phyloP scores from a whole-genome alignment of 1,139 yeast genomes.

The Candida sanyaensis region DNA sequence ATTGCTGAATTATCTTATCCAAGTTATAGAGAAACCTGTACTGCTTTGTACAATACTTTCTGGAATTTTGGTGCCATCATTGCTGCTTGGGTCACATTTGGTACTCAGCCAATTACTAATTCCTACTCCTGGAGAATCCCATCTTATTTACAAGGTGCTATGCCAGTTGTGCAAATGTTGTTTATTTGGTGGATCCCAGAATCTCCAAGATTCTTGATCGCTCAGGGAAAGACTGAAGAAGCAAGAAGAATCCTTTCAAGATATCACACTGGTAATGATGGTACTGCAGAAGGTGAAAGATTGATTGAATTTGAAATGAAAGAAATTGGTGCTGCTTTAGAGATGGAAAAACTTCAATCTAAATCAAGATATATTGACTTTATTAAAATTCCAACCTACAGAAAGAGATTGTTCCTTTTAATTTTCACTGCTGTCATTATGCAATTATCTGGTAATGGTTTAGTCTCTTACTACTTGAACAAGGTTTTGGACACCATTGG shows the following conservation, averaged over 20 bases:
- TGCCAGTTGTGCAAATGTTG: slow-evolving; percentile 28
- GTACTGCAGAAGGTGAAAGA: slow-evolving; percentile 28
- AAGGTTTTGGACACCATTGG: slow-evolving; percentile 52
- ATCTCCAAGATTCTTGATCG: slow-evolving; percentile 46
- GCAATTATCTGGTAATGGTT: slow-evolving; percentile 55
- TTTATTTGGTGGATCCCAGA: slow-evolving; percentile 44
- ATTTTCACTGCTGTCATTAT: slow-evolving; percentile 36
- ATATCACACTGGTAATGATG: slow-evolving; percentile 40
- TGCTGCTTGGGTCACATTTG: slow-evolving; percentile 57
- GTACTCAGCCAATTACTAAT: slow-evolving; percentile 33
- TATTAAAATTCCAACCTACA: slow-evolving; percentile 32
- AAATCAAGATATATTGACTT: slow-evolving; percentile 37
- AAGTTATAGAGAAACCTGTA: slow-evolving; percentile 46
- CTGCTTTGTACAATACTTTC: slow-evolving; percentile 49
- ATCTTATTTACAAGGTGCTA: slow-evolving; percentile 44
- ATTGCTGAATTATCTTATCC: slow-evolving; percentile 49
- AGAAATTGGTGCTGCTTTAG: slow-evolving; percentile 45
- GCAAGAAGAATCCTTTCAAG: slow-evolving; percentile 44
- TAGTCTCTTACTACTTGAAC: slow-evolving; percentile 52
- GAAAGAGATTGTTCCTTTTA: slow-evolving; percentile 45
- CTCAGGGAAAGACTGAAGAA: slow-evolving; percentile 36
- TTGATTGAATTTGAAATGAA: slow-evolving; percentile 46
- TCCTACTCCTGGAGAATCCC: slow-evolving; percentile 48
- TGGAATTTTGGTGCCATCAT: slow-evolving; percentile 56
- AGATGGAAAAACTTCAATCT: slow-evolving; percentile 29